Evolutionary conservation across 768 basidiomycete species (phyloP), one percentile per base, ranked within the genome.

Genomic region (Leccinum broughii): DNA sequence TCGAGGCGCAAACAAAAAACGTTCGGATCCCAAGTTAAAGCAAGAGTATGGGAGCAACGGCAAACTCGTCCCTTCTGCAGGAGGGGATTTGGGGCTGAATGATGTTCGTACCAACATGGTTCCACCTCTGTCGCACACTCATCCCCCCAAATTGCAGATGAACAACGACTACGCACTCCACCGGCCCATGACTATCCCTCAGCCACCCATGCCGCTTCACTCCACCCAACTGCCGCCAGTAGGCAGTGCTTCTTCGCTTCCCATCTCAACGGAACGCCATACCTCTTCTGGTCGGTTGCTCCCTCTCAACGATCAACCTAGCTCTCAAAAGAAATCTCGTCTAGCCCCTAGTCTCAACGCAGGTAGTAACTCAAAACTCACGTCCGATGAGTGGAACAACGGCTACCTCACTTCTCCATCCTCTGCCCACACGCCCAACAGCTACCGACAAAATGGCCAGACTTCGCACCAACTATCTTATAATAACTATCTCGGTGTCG

Each of bases 261-360:
- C 75, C 15, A 46, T 76, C 44, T 74, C 73, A 60, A 74, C 70
- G 15, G 73, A 74, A 57, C 68, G 73, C 3, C 75, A 73, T 41
- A 66, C 72, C 48, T 68, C 72, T 61, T 67, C 70, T 55, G 70
- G 70, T 72, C 70, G 67, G 69, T 74, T 62, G 1, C 62, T 70
- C 58, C 67, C 70, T 70, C 53, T 64, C 46, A 64, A 67, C 69
- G 57, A 62, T 66, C 68, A 62, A 52, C 52, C 61, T 54, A 51
- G 52, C 54, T 60, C 69, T 68, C 69, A 70, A 68, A 70, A 73
- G 70, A 66, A 68, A 59, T 64, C 67, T 11, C 68, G 74, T 71
- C 58, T 75, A 71, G 71, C 67, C 3, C 61, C 66, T 57, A 67
- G 54, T 44, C 26, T 66, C 22, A 58, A 51, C 54, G 41, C 64